Evolutionary conservation across 495 filamentous ascomycete species (phyloP).

Genomic region (Neurospora sp.): DNA sequence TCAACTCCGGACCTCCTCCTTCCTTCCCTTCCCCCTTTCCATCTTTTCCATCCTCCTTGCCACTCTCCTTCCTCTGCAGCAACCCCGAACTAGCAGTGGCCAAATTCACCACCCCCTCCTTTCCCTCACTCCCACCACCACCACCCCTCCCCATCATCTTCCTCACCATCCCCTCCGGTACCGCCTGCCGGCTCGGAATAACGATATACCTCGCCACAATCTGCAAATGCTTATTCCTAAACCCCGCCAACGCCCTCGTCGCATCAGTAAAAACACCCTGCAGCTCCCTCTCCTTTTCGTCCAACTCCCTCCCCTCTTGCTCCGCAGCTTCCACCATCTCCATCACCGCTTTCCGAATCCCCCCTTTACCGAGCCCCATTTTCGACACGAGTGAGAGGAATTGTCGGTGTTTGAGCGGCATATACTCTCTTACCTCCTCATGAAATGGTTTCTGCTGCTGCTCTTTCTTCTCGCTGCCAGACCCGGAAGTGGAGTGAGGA

Average conservation of each 20-base stretch:
- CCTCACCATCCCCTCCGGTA: not conserved
- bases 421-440: constrained; percentile 82
- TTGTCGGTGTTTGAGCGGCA: constrained; percentile 75
- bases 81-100: constrained; percentile 41
- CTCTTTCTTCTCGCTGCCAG: constrained; percentile 55
- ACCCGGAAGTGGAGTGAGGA: constrained; percentile 27
- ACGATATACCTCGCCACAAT: constrained; percentile 94
- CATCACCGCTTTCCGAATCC: constrained; percentile 8
- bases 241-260: constrained; percentile 65
- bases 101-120: constrained; percentile 43
- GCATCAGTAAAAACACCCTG: too few relatives aligned
- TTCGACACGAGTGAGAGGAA: constrained; percentile 68
- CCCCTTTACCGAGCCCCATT: constrained; percentile 25
- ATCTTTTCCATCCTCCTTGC: too few relatives aligned
- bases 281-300: constrained; percentile 48
- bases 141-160: not conserved
- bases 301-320: constrained; percentile 48
- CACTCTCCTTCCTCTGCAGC: constrained; percentile 5
- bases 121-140: not conserved
- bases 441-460: constrained; percentile 72
- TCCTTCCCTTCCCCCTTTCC: too few relatives aligned
- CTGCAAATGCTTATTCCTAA: constrained; percentile 84
- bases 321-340: not conserved
- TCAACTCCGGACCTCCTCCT: constrained; percentile 43
- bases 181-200: constrained; percentile 41